Evolutionary conservation across 129 eudicot genomes (phyloP).

Genomic region (Glebionis coronaria): DNA sequence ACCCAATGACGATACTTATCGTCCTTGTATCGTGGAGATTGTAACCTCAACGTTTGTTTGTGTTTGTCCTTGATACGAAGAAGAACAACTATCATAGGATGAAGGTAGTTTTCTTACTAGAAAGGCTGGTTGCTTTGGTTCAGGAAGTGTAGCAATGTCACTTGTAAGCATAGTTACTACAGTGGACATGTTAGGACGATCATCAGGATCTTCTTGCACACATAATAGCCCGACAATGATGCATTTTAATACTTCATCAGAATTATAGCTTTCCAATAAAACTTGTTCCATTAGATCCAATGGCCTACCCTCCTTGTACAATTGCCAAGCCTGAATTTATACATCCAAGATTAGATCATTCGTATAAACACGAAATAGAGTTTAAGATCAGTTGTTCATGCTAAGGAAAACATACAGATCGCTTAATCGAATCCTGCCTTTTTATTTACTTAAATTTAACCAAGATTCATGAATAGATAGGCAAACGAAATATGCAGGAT

Average conservation of each 20-base stretch:
- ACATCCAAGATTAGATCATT: not conserved
- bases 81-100: slow-evolving; percentile 18
- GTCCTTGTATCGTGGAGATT: slow-evolving; percentile 29
- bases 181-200: slow-evolving; percentile 50
- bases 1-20: slow-evolving; percentile 23
- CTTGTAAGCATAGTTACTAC: slow-evolving; percentile 40
- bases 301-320: slow-evolving; percentile 41
- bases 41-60: slow-evolving; percentile 30
- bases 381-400: not conserved
- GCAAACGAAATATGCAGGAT: too few relatives aligned
- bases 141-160: slow-evolving; percentile 40
- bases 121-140: slow-evolving; percentile 53
- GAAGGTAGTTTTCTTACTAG: slow-evolving; percentile 30
- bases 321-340: slow-evolving; percentile 39
- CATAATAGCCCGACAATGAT: slow-evolving; percentile 43
- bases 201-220: slow-evolving; percentile 49
- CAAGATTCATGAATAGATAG: too few relatives aligned
- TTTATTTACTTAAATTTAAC: too few relatives aligned
- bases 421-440: too few relatives aligned
- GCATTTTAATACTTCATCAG: slow-evolving; percentile 40
- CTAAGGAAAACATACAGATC: too few relatives aligned
- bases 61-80: slow-evolving; percentile 32
- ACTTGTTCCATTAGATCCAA: slow-evolving; percentile 34
- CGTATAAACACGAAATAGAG: not conserved
- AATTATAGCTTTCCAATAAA: slow-evolving; percentile 25